Percentiles rank a stretch among this genome's conserved stretches.
Evolutionary conservation across 805 yeast genomes (phyloP).

Genomic region (Candida ficus): DNA sequence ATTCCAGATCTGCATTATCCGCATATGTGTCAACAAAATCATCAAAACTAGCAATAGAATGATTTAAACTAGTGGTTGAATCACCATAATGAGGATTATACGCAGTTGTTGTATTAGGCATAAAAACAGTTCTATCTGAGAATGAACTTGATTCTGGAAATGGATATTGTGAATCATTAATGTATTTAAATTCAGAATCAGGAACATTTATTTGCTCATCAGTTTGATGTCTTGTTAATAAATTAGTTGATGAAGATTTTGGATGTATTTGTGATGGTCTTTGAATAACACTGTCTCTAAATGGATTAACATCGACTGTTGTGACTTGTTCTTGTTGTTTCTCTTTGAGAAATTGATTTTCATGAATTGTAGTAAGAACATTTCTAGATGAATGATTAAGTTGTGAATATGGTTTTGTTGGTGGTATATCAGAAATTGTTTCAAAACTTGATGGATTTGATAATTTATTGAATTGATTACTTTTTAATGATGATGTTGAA

Average conservation of each 20-base stretch:
- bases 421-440: slow-evolving; percentile 1
- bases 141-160: not conserved
- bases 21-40: not conserved
- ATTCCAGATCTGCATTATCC: not conserved
- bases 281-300: slow-evolving; percentile 3
- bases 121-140: not conserved
- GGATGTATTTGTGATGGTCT: slow-evolving; percentile 7
- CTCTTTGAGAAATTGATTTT: not conserved
- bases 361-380: not conserved
- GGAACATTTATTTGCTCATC: too few relatives aligned
- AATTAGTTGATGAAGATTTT: not conserved
- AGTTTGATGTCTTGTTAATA: not conserved
- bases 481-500: not conserved
- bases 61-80: not conserved
- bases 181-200: not conserved
- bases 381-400: not conserved
- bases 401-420: slow-evolving; percentile 6
- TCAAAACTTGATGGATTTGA: slow-evolving; percentile 7
- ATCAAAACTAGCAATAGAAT: not conserved
- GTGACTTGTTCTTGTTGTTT: not conserved
- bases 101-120: not conserved
- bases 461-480: not conserved
- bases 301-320: slow-evolving; percentile 4
- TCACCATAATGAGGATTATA: slow-evolving; percentile 1
- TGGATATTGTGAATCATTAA: not conserved